phyloP scores from a whole-genome alignment of 768 basidiomycete genomes.

The Serendipita sp. region DNA sequence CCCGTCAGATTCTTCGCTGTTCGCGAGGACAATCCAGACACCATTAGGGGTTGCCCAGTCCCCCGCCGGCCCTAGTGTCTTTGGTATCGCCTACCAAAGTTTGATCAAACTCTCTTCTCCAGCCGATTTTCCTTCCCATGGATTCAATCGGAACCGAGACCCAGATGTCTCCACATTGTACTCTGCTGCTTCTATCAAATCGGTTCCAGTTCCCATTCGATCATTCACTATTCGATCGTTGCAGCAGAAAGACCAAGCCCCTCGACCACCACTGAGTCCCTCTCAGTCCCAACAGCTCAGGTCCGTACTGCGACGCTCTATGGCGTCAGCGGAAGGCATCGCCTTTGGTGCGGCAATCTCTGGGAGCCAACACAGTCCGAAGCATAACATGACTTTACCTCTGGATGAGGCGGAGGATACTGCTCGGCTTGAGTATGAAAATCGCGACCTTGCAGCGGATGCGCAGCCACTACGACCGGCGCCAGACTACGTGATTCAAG shows the following conservation, averaged over 20 bases:
- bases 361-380: background rate
- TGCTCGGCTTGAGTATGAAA: conserved; percentile 40
- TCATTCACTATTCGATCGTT: conserved; percentile 17
- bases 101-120: conserved; percentile 23
- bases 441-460: conserved; percentile 67
- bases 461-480: conserved; percentile 35
- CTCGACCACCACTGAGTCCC: conserved; percentile 25
- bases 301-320: conserved; percentile 4
- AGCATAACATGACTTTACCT: background rate
- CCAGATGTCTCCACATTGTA: conserved; percentile 75
- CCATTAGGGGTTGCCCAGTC: background rate
- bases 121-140: conserved; percentile 17
- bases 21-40: background rate
- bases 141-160: conserved; percentile 28
- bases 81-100: conserved; percentile 18
- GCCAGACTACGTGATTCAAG: conserved; percentile 59
- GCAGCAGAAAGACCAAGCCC: conserved; percentile 16
- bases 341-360: background rate
- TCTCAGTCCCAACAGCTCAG: background rate
- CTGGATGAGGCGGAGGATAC: background rate
- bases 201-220: conserved; percentile 35
- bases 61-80: background rate
- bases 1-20: background rate
- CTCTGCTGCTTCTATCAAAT: conserved; percentile 69
- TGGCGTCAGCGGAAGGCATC: conserved; percentile 1